Conservation (phyloP, 768 basidiomycete genomes). For the Boletus pseudo-olivaceus region DNA sequence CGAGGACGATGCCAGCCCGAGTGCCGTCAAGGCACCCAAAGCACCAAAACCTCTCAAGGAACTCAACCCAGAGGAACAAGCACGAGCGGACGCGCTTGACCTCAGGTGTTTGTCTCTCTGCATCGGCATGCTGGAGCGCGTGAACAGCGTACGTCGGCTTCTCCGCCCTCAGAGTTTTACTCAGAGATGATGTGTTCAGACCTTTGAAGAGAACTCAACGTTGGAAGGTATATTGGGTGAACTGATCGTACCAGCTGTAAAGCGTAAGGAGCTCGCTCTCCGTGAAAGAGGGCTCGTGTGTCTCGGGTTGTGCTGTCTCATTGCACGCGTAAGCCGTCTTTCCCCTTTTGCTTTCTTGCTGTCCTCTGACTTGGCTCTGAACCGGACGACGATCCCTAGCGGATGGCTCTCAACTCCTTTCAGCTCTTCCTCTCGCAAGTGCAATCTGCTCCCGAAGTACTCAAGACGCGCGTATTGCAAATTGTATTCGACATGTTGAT, state of each 20-base stretch:
- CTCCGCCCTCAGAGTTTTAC: not conserved
- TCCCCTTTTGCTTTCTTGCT: not conserved
- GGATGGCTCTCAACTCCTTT: slow-evolving; percentile 49
- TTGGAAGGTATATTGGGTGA: slow-evolving; percentile 69
- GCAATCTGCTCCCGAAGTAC: slow-evolving; percentile 54
- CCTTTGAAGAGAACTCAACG: slow-evolving; percentile 65
- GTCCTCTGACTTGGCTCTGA: not conserved
- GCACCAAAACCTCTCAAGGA: slow-evolving; percentile 29
- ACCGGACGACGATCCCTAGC: slow-evolving; percentile 4
- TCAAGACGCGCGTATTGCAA: slow-evolving; percentile 71
- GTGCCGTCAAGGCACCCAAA: slow-evolving; percentile 14
- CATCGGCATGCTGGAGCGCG: slow-evolving; percentile 81
- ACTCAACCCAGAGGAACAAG: slow-evolving; percentile 58
- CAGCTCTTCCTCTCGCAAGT: slow-evolving; percentile 82
- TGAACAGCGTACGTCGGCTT: slow-evolving; percentile 63
- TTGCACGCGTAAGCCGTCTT: slow-evolving; percentile 43
- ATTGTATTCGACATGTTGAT: slow-evolving; percentile 84
- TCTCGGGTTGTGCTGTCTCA: slow-evolving; percentile 71
- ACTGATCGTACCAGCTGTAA: slow-evolving; percentile 86
- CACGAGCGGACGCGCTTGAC: slow-evolving; percentile 60
- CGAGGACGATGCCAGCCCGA: slow-evolving; percentile 4
- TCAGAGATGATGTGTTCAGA: slow-evolving; percentile 27
- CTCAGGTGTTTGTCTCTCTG: slow-evolving; percentile 72
- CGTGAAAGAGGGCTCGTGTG: slow-evolving; percentile 65
- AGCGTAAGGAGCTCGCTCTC: slow-evolving; percentile 73